Evolutionary conservation across 177 flowering plant genomes (phyloP).

Genomic region (Vitis hybrid): DNA sequence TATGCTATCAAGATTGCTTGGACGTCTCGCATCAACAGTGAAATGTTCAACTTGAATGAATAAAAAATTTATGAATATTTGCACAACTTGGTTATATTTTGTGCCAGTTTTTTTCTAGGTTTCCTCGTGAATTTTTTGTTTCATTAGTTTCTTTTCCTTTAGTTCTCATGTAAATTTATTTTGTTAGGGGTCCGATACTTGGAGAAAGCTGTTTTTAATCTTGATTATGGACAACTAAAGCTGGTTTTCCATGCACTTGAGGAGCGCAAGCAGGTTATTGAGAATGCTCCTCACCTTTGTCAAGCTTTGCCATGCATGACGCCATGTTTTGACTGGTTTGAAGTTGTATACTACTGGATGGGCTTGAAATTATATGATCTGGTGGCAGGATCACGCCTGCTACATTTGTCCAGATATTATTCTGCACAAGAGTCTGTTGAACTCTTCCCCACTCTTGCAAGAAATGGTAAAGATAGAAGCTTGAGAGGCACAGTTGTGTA

Average conservation of each 20-base stretch:
- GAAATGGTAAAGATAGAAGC: constrained; percentile 57
- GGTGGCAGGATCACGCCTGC: constrained; percentile 80
- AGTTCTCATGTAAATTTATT: background rate
- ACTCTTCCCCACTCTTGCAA: constrained; percentile 95
- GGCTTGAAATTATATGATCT: constrained; percentile 95
- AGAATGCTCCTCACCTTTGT: constrained; percentile 95
- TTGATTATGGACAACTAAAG: constrained; percentile 96
- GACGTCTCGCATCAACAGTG: too few relatives aligned
- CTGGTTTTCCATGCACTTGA: constrained; percentile 97
- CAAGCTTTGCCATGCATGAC: constrained; percentile 98
- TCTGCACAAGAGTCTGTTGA: constrained; percentile 86
- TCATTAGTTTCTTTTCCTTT: background rate
- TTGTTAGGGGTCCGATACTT: constrained; percentile 87
- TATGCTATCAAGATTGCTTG: too few relatives aligned
- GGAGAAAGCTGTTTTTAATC: constrained; percentile 96
- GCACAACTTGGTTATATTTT: background rate
- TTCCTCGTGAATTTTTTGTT: background rate
- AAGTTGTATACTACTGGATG: constrained; percentile 86
- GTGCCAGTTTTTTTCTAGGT: background rate
- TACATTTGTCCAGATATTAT: constrained; percentile 93
- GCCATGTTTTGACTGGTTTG: constrained; percentile 98
- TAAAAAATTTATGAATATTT: background rate
- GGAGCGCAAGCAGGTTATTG: constrained; percentile 96
- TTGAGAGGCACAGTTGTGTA: constrained; percentile 97
- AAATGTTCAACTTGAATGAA: too few relatives aligned